These are phyloP conservation scores for Ceratobasidium sp. DNA, from an alignment of 1,284 basidiomycete genomes.

Conservation along the genomic window DNA sequence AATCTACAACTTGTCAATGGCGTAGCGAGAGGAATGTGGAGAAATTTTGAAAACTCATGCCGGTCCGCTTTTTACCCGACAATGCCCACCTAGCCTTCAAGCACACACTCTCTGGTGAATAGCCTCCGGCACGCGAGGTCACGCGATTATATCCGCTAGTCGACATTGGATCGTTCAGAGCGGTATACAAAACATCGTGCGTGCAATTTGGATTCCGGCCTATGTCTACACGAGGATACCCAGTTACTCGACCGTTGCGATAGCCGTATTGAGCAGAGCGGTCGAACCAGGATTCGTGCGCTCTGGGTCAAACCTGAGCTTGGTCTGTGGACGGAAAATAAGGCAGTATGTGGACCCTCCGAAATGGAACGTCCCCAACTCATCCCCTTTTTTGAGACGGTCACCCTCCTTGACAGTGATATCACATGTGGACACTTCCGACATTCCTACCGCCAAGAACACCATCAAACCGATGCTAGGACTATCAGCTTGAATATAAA, in stretches of 20 bases:
- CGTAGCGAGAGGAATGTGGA: no score
- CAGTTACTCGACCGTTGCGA: slow-evolving; percentile 16
- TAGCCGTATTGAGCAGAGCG: not conserved
- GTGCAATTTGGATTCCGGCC: no score
- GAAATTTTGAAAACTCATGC: no score
- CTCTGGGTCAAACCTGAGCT: slow-evolving; percentile 4
- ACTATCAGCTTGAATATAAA: slow-evolving; percentile 68
- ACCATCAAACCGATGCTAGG: slow-evolving; percentile 64
- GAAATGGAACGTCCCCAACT: slow-evolving; percentile 45
- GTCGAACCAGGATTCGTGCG: not conserved
- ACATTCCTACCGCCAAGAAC: slow-evolving; percentile 68
- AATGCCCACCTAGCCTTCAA: no score
- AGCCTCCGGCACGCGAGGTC: no score
- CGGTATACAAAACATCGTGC: no score
- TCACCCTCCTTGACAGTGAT: slow-evolving; percentile 56
- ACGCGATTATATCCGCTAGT: no score
- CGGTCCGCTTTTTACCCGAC: no score
- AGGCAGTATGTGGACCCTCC: slow-evolving; percentile 45
- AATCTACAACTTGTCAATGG: no score
- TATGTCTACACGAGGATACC: no score
- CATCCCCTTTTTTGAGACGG: slow-evolving; percentile 33
- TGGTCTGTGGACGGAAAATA: slow-evolving; percentile 35
- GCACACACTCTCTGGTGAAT: no score
- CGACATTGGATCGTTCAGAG: no score
- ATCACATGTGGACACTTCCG: slow-evolving; percentile 67